A percentile compares a stretch with the other conserved stretches of the same genome.
Evolutionary conservation across 805 yeast species (phyloP).

Genomic region (Wickerhamiella sorbophila): DNA sequence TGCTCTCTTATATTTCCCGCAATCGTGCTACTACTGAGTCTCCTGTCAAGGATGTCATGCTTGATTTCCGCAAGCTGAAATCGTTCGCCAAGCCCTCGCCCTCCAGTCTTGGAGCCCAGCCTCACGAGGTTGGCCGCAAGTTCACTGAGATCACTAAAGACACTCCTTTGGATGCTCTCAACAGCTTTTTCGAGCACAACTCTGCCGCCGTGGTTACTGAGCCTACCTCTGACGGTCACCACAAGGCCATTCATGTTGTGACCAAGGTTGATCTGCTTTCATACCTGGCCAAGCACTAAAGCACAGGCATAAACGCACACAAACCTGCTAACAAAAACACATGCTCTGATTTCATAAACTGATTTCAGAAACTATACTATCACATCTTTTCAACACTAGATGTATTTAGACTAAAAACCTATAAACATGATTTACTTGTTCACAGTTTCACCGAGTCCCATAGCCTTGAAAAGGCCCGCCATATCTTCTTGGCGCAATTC

Average conservation of each 20-base stretch:
- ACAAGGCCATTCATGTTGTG: slow-evolving; percentile 68
- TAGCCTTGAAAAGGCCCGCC: slow-evolving; percentile 9
- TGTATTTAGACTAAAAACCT: no score
- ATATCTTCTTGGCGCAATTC: slow-evolving; percentile 14
- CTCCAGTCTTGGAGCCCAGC: slow-evolving; percentile 30
- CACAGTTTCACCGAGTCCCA: slow-evolving; percentile 5
- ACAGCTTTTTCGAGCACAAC: slow-evolving; percentile 69
- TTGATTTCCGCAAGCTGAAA: slow-evolving; percentile 60
- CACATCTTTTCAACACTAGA: no score
- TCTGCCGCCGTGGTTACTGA: slow-evolving; percentile 76
- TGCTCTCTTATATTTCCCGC: slow-evolving; percentile 52
- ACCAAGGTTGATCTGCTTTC: slow-evolving; percentile 75
- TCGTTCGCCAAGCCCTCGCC: slow-evolving; percentile 36
- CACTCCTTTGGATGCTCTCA: slow-evolving; percentile 53
- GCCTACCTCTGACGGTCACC: slow-evolving; percentile 25
- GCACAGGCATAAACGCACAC: no score
- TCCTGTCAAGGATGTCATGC: slow-evolving; percentile 43
- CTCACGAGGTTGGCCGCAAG: slow-evolving; percentile 35
- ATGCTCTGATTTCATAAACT: slow-evolving; percentile 1
- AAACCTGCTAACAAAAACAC: not conserved
- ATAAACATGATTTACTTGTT: no score
- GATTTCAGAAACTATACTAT: not conserved
- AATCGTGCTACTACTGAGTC: slow-evolving; percentile 42
- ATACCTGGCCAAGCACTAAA: slow-evolving; percentile 23
- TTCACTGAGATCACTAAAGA: slow-evolving; percentile 51